Conservation (phyloP, 768 basidiomycete species). For the Neoboletus subvelutipes region DNA sequence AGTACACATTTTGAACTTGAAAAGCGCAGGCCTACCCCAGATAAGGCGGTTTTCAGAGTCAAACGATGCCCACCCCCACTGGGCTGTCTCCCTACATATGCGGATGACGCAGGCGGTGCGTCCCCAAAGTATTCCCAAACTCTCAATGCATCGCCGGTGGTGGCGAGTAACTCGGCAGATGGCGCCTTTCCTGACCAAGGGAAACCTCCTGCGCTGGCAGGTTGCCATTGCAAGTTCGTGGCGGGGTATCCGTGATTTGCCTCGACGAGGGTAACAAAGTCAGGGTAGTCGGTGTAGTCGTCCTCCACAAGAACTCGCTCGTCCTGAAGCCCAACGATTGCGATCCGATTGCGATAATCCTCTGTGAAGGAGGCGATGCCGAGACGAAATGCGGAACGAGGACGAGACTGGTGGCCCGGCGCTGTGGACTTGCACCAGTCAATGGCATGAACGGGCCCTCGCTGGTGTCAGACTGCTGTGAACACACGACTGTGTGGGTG, state of each 20-base stretch:
- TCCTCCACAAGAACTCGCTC: slow-evolving; percentile 87
- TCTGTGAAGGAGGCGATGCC: slow-evolving; percentile 85
- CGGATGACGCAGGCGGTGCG: slow-evolving; percentile 51
- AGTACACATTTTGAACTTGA: slow-evolving; percentile 8
- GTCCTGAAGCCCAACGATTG: slow-evolving; percentile 76
- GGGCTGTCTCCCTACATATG: slow-evolving; percentile 69
- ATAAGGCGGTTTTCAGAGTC: slow-evolving; percentile 72
- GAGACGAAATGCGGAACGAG: slow-evolving; percentile 77
- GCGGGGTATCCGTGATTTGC: slow-evolving; percentile 90
- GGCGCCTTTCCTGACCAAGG: slow-evolving; percentile 68
- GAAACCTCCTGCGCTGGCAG: slow-evolving; percentile 60
- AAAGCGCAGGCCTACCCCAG: slow-evolving; percentile 59
- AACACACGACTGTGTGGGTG: not conserved
- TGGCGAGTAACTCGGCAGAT: slow-evolving; percentile 81
- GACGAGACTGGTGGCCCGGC: slow-evolving; percentile 69
- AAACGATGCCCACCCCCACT: slow-evolving; percentile 59
- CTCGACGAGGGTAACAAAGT: slow-evolving; percentile 85
- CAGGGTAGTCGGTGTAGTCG: slow-evolving; percentile 77
- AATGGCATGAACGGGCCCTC: slow-evolving; percentile 83
- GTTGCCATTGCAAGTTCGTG: slow-evolving; percentile 93
- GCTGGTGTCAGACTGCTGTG: slow-evolving; percentile 19
- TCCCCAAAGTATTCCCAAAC: slow-evolving; percentile 88
- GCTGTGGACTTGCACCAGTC: slow-evolving; percentile 87
- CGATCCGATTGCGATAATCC: slow-evolving; percentile 79
- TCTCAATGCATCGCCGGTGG: slow-evolving; percentile 89